phyloP scores from a whole-genome alignment of 352 stramenopile genomes.

The Phytophthora pinifolia region DNA sequence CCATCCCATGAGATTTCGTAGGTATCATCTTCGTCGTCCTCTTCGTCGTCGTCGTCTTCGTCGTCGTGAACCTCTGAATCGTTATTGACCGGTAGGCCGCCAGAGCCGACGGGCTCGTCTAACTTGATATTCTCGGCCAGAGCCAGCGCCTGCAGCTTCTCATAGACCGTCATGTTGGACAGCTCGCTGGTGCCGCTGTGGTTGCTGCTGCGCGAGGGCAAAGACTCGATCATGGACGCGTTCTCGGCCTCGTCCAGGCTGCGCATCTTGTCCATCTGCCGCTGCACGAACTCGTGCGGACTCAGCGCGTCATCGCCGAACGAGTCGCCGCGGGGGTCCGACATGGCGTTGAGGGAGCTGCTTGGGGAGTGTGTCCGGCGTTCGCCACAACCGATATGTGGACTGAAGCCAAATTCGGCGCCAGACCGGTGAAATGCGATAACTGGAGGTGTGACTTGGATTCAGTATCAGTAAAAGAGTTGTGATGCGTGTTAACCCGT shows the following conservation, averaged over 20 bases:
- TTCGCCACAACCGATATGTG: constrained; percentile 33
- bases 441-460: background rate
- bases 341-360: constrained; percentile 6
- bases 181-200: constrained; percentile 26
- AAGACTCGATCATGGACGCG: constrained; percentile 23
- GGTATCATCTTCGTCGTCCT: constrained; percentile 65
- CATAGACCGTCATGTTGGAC: constrained; percentile 41
- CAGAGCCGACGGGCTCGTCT: constrained; percentile 19
- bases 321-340: constrained; percentile 30
- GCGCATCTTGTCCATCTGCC: constrained; percentile 55
- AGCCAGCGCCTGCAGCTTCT: constrained; percentile 58
- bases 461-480: background rate
- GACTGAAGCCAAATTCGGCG: constrained; percentile 7
- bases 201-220: constrained; percentile 27
- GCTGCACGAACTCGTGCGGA: constrained; percentile 46
- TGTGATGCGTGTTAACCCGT: constrained; percentile 2
- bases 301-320: constrained; percentile 56
- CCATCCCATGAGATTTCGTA: constrained; percentile 75
- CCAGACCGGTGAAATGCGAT: background rate
- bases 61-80: constrained; percentile 29
- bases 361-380: constrained; percentile 7
- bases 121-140: constrained; percentile 47
- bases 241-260: constrained; percentile 31
- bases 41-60: constrained; percentile 51
- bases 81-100: background rate